phyloP scores from a whole-genome alignment of 1,139 yeast species.

The Torulaspora pretoriensis region DNA sequence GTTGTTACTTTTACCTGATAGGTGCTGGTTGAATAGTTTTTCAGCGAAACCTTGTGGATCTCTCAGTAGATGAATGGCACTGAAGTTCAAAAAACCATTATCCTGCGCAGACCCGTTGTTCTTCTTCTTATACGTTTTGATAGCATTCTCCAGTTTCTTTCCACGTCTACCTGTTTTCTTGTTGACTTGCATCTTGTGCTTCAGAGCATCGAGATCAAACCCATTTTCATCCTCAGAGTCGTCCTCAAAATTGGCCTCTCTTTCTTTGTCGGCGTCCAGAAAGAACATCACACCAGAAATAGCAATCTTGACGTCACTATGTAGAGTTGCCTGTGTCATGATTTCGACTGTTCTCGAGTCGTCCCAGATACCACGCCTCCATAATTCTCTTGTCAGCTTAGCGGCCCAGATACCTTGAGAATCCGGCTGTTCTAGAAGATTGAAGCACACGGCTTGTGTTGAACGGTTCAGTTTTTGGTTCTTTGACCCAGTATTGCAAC shows the following conservation, averaged over 20 bases:
- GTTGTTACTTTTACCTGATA: slow-evolving; percentile 61
- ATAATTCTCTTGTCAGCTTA: slow-evolving; percentile 84
- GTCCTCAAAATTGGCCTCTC: slow-evolving; percentile 77
- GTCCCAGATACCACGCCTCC: slow-evolving; percentile 99
- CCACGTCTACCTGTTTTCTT: slow-evolving; percentile 79
- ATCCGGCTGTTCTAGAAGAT: slow-evolving; percentile 72
- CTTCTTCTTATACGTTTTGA: slow-evolving; percentile 64
- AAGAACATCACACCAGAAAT: slow-evolving; percentile 87
- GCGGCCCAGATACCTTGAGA: slow-evolving; percentile 94
- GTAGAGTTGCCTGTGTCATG: slow-evolving; percentile 93
- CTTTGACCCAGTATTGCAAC: slow-evolving; percentile 72
- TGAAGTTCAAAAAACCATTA: slow-evolving; percentile 82
- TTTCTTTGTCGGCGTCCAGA: slow-evolving; percentile 90
- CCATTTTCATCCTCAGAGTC: slow-evolving; percentile 71
- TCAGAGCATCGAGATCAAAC: slow-evolving; percentile 62
- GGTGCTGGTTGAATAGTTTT: slow-evolving; percentile 63
- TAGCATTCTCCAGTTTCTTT: slow-evolving; percentile 70
- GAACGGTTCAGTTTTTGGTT: slow-evolving; percentile 84
- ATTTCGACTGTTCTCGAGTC: slow-evolving; percentile 93
- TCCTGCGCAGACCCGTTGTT: slow-evolving; percentile 43
- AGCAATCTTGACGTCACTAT: slow-evolving; percentile 80
- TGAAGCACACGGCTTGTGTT: slow-evolving; percentile 87
- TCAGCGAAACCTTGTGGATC: slow-evolving; percentile 99
- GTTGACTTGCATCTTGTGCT: slow-evolving; percentile 77
- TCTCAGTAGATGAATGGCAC: slow-evolving; percentile 87